phyloP scores from a whole-genome alignment of 2,329 filamentous ascomycete genomes.

The Ilyonectria robusta region DNA sequence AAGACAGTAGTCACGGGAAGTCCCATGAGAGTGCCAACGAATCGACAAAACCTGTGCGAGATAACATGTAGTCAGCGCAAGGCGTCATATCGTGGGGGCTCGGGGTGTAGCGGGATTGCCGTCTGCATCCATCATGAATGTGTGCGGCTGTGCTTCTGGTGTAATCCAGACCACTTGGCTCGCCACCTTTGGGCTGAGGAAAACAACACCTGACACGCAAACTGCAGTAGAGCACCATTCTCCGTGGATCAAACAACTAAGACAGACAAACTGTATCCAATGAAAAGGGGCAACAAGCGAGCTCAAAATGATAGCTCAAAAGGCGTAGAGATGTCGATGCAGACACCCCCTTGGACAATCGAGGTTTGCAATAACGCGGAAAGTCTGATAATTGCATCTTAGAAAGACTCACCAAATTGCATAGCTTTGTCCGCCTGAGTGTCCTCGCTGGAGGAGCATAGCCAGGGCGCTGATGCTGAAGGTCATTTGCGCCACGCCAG shows the following conservation, averaged over 20 bases:
- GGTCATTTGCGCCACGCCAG: slow-evolving; percentile 59
- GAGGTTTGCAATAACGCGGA: slow-evolving; percentile 11
- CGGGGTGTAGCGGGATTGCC: slow-evolving; percentile 4
- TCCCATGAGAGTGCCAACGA: slow-evolving; percentile 59
- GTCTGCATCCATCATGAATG: slow-evolving; percentile 8
- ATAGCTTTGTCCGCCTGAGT: slow-evolving; percentile 64
- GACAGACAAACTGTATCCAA: slow-evolving; percentile 20
- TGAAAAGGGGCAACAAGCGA: slow-evolving; percentile 14
- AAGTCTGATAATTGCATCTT: slow-evolving; percentile 34
- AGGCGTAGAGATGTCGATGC: slow-evolving; percentile 17
- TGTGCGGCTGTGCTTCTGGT: slow-evolving; percentile 8
- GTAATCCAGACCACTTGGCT: slow-evolving; percentile 1
- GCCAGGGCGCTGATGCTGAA: slow-evolving; percentile 57
- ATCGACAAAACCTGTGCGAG: slow-evolving; percentile 58
- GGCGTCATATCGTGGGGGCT: slow-evolving; percentile 4
- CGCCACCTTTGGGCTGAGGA: slow-evolving; percentile 14
- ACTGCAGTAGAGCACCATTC: slow-evolving; percentile 25
- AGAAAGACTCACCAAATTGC: slow-evolving; percentile 62
- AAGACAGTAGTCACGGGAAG: slow-evolving; percentile 56
- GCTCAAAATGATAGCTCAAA: slow-evolving; percentile 6
- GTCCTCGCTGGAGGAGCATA: slow-evolving; percentile 61
- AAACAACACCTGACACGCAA: slow-evolving; percentile 31
- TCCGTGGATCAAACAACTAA: slow-evolving; percentile 10
- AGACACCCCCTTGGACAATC: slow-evolving; percentile 30
- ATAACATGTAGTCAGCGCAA: slow-evolving; percentile 33